phyloP scores from a whole-genome alignment of 495 filamentous ascomycete species.

The Apodospora peruviana region DNA sequence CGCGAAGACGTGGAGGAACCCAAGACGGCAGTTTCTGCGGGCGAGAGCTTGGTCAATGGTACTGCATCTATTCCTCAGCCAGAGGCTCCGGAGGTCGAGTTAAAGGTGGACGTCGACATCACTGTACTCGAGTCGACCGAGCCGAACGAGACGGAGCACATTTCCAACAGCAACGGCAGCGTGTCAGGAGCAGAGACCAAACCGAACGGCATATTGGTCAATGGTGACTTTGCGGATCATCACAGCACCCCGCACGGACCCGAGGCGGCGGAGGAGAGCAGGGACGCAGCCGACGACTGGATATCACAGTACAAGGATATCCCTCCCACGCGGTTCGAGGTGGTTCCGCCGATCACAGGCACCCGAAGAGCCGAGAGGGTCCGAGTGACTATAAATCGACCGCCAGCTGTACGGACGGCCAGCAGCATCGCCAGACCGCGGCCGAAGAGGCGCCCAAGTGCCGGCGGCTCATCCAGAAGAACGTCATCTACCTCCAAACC shows the following conservation, averaged over 20 bases:
- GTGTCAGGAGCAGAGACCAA: constrained; percentile 6
- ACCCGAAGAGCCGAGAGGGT: constrained; percentile 23
- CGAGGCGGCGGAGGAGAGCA: constrained; percentile 28
- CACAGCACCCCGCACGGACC: constrained; percentile 6
- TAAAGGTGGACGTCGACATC: constrained; percentile 15
- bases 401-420: constrained; percentile 22
- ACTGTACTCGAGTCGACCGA: constrained; percentile 41
- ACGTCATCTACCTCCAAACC: constrained; percentile 22
- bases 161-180: constrained; percentile 2
- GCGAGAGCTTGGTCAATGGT: constrained; percentile 29
- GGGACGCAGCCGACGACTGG: constrained; percentile 31
- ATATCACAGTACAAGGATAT: constrained; percentile 47
- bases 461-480: constrained; percentile 15
- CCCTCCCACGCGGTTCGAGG: constrained; percentile 74
- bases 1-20: constrained; percentile 64
- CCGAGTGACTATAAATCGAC: constrained; percentile 25
- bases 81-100: constrained; percentile 10
- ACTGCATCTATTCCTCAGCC: constrained; percentile 18
- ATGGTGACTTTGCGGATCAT: constrained; percentile 20
- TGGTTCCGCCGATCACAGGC: constrained; percentile 65
- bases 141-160: constrained; percentile 23
- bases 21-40: constrained; percentile 30
- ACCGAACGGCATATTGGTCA: constrained; percentile 17
- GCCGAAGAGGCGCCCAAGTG: constrained; percentile 18
- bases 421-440: constrained; percentile 20